Evolutionary conservation across 2,329 filamentous ascomycete species (phyloP).

Genomic region (Neofusicoccum sp.): DNA sequence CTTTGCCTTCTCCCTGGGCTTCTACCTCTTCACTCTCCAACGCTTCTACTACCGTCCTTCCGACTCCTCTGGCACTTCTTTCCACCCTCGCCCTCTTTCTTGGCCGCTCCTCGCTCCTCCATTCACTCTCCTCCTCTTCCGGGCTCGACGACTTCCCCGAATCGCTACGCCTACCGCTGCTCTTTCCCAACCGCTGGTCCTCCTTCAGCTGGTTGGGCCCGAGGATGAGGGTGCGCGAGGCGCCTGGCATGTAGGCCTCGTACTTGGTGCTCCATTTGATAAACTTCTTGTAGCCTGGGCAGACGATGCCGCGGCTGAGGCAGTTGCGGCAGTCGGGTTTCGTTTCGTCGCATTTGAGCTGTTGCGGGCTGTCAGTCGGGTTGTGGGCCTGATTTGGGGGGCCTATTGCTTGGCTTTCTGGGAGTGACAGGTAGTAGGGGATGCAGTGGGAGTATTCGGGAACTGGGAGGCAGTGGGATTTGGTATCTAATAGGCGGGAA

Average conservation of each 20-base stretch:
- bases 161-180: background rate
- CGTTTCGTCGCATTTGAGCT: constrained; percentile 51
- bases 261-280: constrained; percentile 54
- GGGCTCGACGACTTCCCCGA: background rate
- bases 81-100: constrained; percentile 1
- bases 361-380: background rate
- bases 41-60: no score
- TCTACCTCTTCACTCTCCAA: background rate
- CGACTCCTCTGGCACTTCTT: background rate
- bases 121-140: background rate
- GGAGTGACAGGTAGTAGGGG: background rate
- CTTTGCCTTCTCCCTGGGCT: background rate
- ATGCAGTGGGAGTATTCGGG: background rate
- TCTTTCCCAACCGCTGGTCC: background rate
- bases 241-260: constrained; percentile 44
- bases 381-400: constrained; percentile 1
- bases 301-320: constrained; percentile 45
- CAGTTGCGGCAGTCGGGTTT: constrained; percentile 48
- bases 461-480: background rate
- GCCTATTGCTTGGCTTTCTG: background rate
- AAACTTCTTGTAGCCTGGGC: constrained; percentile 51
- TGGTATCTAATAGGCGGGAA: background rate
- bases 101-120: background rate
- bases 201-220: constrained; percentile 13
- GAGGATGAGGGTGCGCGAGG: constrained; percentile 4